Percentiles rank a stretch among this genome's conserved stretches.
Conservation (phyloP, 352 stramenopile genomes). For the Globisporangium irregulare region DNA sequence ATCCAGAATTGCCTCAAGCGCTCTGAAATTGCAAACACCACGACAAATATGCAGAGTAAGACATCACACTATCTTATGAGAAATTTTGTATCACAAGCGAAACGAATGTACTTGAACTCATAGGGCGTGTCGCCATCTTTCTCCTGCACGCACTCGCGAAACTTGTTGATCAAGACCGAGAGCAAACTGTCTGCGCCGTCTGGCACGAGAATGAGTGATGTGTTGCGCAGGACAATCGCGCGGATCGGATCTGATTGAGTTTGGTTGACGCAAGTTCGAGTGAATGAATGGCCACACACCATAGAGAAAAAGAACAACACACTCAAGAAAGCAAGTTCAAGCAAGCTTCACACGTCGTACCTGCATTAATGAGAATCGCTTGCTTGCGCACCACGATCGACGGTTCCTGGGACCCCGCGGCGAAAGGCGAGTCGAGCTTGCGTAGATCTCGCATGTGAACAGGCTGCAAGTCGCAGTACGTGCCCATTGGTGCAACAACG, state of each 20-base stretch:
- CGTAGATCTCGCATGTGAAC: conserved; percentile 45
- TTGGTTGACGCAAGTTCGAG: background rate
- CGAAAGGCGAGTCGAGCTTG: conserved; percentile 38
- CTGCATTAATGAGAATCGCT: conserved; percentile 36
- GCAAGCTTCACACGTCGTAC: background rate
- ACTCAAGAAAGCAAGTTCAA: too few species aligned
- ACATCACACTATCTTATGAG: too few species aligned
- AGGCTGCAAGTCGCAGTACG: conserved; percentile 35
- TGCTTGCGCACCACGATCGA: conserved; percentile 43
- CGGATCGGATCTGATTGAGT: conserved; percentile 33
- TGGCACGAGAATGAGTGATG: conserved; percentile 34
- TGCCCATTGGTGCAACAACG: conserved; percentile 16
- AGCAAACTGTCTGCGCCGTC: conserved; percentile 42
- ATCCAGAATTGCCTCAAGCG: conserved; percentile 3
- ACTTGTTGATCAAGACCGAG: conserved; percentile 30
- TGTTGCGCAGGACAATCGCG: conserved; percentile 35
- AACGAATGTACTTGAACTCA: background rate
- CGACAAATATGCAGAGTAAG: background rate
- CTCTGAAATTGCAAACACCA: conserved; percentile 8
- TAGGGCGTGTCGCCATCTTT: background rate
- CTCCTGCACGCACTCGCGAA: conserved; percentile 20
- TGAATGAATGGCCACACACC: too few species aligned
- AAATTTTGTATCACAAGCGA: too few species aligned
- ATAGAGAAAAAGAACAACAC: too few species aligned
- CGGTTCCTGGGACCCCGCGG: conserved; percentile 27